phyloP scores from a whole-genome alignment of 2,329 filamentous ascomycete genomes.

The Trichothecium roseum region DNA sequence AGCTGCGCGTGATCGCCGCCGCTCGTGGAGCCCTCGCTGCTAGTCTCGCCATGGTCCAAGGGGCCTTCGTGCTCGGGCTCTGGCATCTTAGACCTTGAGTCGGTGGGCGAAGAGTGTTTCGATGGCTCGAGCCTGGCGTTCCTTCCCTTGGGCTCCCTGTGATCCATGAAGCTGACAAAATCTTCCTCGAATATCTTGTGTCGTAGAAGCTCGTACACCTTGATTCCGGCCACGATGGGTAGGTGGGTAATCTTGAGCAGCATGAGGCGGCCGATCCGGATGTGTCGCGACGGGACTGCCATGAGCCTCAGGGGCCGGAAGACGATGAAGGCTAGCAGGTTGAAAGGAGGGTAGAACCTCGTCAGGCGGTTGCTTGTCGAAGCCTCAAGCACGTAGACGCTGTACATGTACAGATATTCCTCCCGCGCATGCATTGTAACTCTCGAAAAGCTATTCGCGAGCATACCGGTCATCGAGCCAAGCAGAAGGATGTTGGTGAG shows the following conservation, averaged over 20 bases:
- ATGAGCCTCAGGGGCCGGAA: slow-evolving; percentile 65
- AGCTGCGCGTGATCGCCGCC: slow-evolving; percentile 26
- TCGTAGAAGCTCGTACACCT: slow-evolving; percentile 50
- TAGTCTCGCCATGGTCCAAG: not conserved
- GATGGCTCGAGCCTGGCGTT: slow-evolving; percentile 9
- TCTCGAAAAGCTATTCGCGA: slow-evolving; percentile 63
- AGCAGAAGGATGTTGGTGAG: slow-evolving; percentile 71
- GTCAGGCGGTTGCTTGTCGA: slow-evolving; percentile 59
- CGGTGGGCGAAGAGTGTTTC: slow-evolving; percentile 7
- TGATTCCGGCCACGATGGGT: slow-evolving; percentile 60
- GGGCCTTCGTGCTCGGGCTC: not conserved
- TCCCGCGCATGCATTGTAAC: slow-evolving; percentile 56
- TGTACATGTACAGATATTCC: slow-evolving; percentile 72
- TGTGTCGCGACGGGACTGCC: slow-evolving; percentile 48
- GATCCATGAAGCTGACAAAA: slow-evolving; percentile 39
- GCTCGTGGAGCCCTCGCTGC: slow-evolving; percentile 9
- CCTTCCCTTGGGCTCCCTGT: slow-evolving; percentile 17
- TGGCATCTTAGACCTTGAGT: slow-evolving; percentile 6
- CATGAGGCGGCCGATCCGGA: slow-evolving; percentile 51
- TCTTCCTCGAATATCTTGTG: slow-evolving; percentile 28
- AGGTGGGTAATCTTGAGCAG: slow-evolving; percentile 54
- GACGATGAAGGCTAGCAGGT: slow-evolving; percentile 61
- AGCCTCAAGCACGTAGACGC: slow-evolving; percentile 53
- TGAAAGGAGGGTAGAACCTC: slow-evolving; percentile 62
- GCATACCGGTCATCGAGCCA: slow-evolving; percentile 67